phyloP scores from a whole-genome alignment of 306 rosid genomes.

The Corylus avellana region DNA sequence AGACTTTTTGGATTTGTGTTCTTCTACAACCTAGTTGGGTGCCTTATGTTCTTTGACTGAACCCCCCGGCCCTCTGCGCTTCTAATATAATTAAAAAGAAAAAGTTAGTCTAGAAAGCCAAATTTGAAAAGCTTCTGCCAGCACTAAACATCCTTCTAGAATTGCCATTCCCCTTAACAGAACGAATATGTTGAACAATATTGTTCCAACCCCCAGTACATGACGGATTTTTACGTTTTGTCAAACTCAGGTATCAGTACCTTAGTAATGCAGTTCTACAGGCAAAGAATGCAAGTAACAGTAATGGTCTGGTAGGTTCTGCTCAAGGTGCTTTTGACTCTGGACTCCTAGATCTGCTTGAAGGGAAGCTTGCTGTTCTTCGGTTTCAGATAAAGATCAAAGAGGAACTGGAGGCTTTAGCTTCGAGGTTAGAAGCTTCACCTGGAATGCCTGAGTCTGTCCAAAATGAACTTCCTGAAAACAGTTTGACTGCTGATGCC shows the following conservation, averaged over 20 bases:
- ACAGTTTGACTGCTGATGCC: slow-evolving; percentile 41
- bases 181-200: neutral
- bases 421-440: slow-evolving; percentile 63
- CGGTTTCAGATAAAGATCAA: slow-evolving; percentile 89
- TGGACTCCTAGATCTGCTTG: slow-evolving; percentile 91
- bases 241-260: slow-evolving; percentile 75
- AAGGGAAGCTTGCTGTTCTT: slow-evolving; percentile 98
- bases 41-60: too few species aligned
- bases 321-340: slow-evolving; percentile 59
- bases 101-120: neutral
- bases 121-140: neutral
- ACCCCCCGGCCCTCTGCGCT: too few species aligned
- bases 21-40: too few species aligned
- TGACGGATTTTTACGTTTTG: slow-evolving; percentile 29
- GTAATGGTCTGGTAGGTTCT: slow-evolving; percentile 68
- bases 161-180: neutral
- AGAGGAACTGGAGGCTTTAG: slow-evolving; percentile 79
- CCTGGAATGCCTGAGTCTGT: slow-evolving; percentile 52
- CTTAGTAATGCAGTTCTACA: slow-evolving; percentile 93
- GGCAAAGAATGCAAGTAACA: slow-evolving; percentile 73
- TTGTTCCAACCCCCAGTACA: neutral
- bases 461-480: slow-evolving; percentile 52
- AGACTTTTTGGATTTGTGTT: too few species aligned
- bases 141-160: neutral
- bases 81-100: too few species aligned